Conservation (phyloP, 805 yeast genomes). For the Maudiozyma serrabonitensis region DNA sequence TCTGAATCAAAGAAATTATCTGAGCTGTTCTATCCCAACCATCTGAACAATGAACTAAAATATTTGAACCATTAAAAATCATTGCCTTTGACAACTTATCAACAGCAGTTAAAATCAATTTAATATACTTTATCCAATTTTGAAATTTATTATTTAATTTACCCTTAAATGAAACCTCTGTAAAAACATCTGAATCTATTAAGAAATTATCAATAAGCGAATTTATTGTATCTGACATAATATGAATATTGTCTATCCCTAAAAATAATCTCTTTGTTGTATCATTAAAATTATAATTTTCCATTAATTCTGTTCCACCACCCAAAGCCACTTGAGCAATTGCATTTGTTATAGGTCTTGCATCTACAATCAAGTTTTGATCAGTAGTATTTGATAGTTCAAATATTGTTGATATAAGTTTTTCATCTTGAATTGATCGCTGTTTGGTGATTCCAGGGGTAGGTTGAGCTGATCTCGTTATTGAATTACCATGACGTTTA, state of each 20-base stretch:
- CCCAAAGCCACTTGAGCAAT: constrained; percentile 95
- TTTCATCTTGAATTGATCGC: constrained; percentile 87
- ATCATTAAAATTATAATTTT: constrained; percentile 61
- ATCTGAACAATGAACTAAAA: constrained; percentile 89
- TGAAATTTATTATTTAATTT: constrained; percentile 34
- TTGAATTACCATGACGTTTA: constrained; percentile 58
- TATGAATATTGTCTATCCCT: constrained; percentile 92
- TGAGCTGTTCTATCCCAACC: constrained; percentile 99
- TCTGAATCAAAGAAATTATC: constrained; percentile 68
- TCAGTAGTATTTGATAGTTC: constrained; percentile 34
- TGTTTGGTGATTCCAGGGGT: constrained; percentile 81
- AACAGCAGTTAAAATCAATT: constrained; percentile 61
- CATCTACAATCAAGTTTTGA: constrained; percentile 72
- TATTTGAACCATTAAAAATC: constrained; percentile 71
- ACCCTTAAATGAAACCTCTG: not conserved
- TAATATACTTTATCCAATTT: constrained; percentile 70
- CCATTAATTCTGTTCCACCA: constrained; percentile 95
- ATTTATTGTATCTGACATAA: constrained; percentile 75
- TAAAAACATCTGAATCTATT: constrained; percentile 50
- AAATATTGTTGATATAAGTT: constrained; percentile 64
- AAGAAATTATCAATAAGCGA: constrained; percentile 49
- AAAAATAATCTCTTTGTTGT: constrained; percentile 53
- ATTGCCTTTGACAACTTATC: constrained; percentile 75
- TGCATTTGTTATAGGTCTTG: constrained; percentile 89
- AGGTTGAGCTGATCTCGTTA: constrained; percentile 88